Conservation (phyloP, 2,329 filamentous ascomycete species). For the Arthroderma sp. region DNA sequence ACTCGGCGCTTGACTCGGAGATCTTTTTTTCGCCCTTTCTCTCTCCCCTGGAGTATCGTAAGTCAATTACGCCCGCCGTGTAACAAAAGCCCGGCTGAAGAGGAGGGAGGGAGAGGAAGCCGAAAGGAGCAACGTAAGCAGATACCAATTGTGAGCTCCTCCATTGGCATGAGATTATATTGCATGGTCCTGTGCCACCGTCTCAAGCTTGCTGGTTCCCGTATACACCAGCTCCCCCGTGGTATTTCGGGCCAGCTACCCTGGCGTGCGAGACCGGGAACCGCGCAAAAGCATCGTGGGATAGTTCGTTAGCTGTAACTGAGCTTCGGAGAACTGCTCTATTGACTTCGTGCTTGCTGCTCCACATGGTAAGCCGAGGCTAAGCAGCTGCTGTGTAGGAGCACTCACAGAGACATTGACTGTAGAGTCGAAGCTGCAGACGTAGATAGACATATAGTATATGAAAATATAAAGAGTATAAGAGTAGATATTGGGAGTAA, state of each 20-base stretch:
- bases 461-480: too few relatives aligned
- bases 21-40: neutral
- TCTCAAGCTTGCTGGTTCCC: too few relatives aligned
- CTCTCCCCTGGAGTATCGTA: neutral
- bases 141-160: neutral
- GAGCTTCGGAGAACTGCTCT: too few relatives aligned
- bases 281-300: neutral
- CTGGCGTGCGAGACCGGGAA: neutral
- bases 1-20: neutral
- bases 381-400: too few relatives aligned
- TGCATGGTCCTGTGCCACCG: neutral
- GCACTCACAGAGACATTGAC: too few relatives aligned
- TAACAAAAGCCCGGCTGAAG: neutral
- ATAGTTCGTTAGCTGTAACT: neutral
- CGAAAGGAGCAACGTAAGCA: neutral
- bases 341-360: too few relatives aligned
- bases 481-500: neutral
- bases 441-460: too few relatives aligned
- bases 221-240: too few relatives aligned
- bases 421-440: too few relatives aligned
- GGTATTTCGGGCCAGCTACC: neutral
- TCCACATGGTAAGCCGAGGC: constrained; percentile 1
- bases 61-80: neutral
- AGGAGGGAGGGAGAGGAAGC: neutral
- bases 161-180: neutral